A percentile compares a stretch with the other conserved stretches of the same genome.
These are phyloP conservation scores for Vitis amurensis DNA, from an alignment of 164 flowering plant species.

Conservation along the genomic window DNA sequence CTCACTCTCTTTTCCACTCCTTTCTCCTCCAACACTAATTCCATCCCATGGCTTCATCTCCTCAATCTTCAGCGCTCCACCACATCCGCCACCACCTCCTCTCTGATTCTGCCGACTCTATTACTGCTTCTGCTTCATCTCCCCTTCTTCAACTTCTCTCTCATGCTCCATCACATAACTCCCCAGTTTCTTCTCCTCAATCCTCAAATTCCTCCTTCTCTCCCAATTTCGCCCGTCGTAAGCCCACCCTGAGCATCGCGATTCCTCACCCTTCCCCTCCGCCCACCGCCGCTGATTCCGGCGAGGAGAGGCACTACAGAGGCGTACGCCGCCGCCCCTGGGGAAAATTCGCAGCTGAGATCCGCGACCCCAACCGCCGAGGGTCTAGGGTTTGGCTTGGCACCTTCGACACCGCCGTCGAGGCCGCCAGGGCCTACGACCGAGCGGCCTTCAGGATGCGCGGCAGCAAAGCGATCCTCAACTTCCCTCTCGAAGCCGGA, in stretches of 20 bases:
- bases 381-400: constrained; percentile 35
- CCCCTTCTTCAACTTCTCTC: no score
- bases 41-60: no score
- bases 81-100: no score
- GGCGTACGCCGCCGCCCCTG: constrained; percentile 34
- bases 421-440: constrained; percentile 37
- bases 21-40: no score
- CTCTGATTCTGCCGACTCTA: no score
- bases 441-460: constrained; percentile 30
- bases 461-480: constrained; percentile 34
- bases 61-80: no score
- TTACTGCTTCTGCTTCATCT: no score
- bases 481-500: constrained; percentile 32
- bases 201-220: neutral
- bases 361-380: constrained; percentile 29
- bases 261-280: constrained; percentile 3
- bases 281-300: neutral
- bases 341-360: constrained; percentile 37
- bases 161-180: neutral
- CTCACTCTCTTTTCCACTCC: constrained; percentile 11
- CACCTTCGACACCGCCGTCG: constrained; percentile 31
- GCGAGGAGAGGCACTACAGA: constrained; percentile 21
- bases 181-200: neutral
- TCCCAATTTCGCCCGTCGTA: constrained; percentile 9
- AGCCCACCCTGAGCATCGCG: constrained; percentile 8